phyloP scores from a whole-genome alignment of 371 early-diverging fungal genomes.

The Parasitella parasitica region DNA sequence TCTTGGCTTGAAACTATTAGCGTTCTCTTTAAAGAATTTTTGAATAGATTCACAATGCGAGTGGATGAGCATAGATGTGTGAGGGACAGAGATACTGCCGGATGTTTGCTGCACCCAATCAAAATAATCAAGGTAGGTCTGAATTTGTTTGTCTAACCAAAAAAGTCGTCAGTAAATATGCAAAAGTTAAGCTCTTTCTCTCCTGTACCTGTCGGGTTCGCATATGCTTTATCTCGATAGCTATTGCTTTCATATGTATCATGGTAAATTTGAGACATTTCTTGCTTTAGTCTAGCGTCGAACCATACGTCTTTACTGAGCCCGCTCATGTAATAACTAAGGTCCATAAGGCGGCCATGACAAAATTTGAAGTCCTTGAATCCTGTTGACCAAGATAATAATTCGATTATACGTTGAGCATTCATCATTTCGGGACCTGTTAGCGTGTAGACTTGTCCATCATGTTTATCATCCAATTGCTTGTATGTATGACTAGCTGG shows the following conservation, averaged over 20 bases:
- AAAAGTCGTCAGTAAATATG: not conserved
- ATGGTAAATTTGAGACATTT: conserved; percentile 29
- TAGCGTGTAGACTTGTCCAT: conserved; percentile 27
- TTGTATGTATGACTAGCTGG: not conserved
- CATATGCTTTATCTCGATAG: conserved; percentile 21
- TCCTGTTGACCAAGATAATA: conserved; percentile 18
- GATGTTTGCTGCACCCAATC: conserved; percentile 28
- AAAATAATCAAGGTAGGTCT: conserved; percentile 34
- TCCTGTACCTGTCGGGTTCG: conserved; percentile 22
- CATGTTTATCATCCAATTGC: conserved; percentile 16
- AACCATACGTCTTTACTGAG: conserved; percentile 32
- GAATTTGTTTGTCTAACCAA: conserved; percentile 24
- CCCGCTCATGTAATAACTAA: conserved; percentile 24
- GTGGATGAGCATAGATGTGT: conserved; percentile 27
- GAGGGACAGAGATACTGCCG: conserved; percentile 28
- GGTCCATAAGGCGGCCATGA: conserved; percentile 28
- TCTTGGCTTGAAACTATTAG: conserved; percentile 34
- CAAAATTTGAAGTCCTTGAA: conserved; percentile 19
- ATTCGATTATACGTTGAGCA: conserved; percentile 20
- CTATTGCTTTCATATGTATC: conserved; percentile 16
- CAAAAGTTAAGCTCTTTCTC: not conserved
- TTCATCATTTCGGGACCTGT: conserved; percentile 28
- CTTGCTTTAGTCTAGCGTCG: conserved; percentile 31
- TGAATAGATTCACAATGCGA: conserved; percentile 11
- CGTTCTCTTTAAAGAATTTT: conserved; percentile 27